Evolutionary conservation across 352 stramenopile genomes (phyloP).

Genomic region (Pythium grandisporangium): DNA sequence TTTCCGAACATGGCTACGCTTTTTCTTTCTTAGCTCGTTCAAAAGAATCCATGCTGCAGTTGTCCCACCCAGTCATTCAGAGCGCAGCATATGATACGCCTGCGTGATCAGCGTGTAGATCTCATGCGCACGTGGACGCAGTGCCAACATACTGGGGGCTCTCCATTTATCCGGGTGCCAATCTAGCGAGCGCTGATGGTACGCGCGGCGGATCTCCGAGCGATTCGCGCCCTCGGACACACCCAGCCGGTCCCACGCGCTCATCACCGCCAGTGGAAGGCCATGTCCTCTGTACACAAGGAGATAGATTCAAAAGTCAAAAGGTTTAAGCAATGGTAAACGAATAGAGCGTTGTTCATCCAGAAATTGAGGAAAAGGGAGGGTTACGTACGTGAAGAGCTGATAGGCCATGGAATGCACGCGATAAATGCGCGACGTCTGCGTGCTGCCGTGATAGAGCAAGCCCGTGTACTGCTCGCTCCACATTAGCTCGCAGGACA

Average conservation of each 20-base stretch:
- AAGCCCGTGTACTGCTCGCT: constrained; percentile 18
- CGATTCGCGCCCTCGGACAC: constrained; percentile 30
- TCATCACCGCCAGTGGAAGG: constrained; percentile 35
- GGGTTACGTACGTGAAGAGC: constrained; percentile 42
- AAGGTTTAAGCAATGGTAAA: too few relatives aligned
- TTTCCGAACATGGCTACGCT: too few relatives aligned
- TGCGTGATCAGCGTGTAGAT: constrained; percentile 35
- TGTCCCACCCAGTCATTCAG: too few relatives aligned
- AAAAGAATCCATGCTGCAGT: constrained; percentile 1
- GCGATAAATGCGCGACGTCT: constrained; percentile 18
- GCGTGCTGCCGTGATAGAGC: constrained; percentile 10
- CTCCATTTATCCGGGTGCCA: constrained; percentile 71
- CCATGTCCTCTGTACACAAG: constrained; percentile 16
- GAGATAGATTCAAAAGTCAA: background rate
- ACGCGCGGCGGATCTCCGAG: constrained; percentile 35
- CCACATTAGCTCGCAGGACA: constrained; percentile 33
- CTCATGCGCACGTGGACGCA: constrained; percentile 18
- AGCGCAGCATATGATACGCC: constrained; percentile 39
- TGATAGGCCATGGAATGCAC: constrained; percentile 31
- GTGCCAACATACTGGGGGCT: constrained; percentile 7
- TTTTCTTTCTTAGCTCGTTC: too few relatives aligned
- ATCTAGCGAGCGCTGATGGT: constrained; percentile 48
- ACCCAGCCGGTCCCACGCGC: constrained; percentile 28
- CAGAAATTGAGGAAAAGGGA: constrained; percentile 7
- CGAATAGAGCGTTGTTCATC: too few relatives aligned